phyloP scores from a whole-genome alignment of 2,329 filamentous ascomycete genomes.

The Setomelanomma holmii region DNA sequence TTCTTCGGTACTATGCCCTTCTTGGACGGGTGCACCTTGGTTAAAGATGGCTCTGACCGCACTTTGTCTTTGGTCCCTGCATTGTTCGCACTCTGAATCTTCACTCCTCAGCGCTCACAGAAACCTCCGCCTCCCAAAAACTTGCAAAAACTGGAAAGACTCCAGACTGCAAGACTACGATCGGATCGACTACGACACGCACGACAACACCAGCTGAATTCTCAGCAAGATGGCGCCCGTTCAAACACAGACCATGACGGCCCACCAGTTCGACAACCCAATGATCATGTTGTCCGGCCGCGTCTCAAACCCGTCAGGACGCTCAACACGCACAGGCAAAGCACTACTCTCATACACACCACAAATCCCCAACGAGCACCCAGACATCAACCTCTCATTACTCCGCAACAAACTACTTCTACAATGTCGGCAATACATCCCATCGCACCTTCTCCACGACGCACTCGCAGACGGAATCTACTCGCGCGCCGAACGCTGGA shows the following conservation, averaged over 20 bases:
- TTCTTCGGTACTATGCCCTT: constrained; percentile 17
- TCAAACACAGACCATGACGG: constrained; percentile 34
- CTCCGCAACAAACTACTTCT: constrained; percentile 37
- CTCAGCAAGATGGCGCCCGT: constrained; percentile 28
- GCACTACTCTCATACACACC: constrained; percentile 29
- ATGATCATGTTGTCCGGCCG: constrained; percentile 26
- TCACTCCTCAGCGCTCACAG: not conserved
- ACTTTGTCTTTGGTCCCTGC: constrained; percentile 20
- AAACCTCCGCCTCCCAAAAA: not conserved
- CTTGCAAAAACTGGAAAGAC: too few relatives aligned
- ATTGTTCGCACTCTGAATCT: not conserved
- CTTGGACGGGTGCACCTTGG: constrained; percentile 20
- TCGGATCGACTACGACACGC: not conserved
- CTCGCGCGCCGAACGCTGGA: constrained; percentile 30
- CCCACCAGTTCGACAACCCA: constrained; percentile 26
- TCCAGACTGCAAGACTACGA: too few relatives aligned
- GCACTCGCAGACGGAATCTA: constrained; percentile 35
- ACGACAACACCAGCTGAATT: not conserved
- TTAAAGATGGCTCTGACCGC: constrained; percentile 32
- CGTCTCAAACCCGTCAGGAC: constrained; percentile 24
- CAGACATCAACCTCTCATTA: constrained; percentile 33
- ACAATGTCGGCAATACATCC: constrained; percentile 29
- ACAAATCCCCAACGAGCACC: constrained; percentile 28
- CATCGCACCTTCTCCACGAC: constrained; percentile 22
- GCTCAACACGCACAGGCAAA: constrained; percentile 29